Base-by-base conservation (phyloP, 139 green algal genomes). In the Yamagishiella unicocca region DNA sequence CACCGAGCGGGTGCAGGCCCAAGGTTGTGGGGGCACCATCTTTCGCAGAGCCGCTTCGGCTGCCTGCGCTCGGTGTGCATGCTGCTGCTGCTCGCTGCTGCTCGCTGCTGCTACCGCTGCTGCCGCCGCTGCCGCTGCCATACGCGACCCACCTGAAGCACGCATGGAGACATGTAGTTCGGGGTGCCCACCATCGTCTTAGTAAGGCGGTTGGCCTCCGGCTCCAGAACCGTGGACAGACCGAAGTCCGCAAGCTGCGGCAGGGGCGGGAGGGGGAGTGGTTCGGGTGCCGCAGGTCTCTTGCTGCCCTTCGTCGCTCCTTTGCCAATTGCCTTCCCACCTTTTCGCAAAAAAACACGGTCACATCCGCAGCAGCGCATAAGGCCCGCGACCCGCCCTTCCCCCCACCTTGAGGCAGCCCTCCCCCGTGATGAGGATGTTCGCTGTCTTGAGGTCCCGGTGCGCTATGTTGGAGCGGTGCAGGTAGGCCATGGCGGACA, bases 391-490 rank as follows among this genome's bases (percentile, higher is more conserved):
- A 17, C 50, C 55, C 55, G 5, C 55, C 62, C 62, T 42, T 42
- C 62, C 29, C 62, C 78, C 40, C 42, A 86, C 80, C 80, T 86
- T 89, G 62, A 91, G 88, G 66, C 79, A 82, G 38, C 83, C 83
- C 38, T 79, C 77, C n/a, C 68, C 81, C 0, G 78, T 82, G 42
- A 92, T 58, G 27, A 92, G 88, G 27, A 92, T 54, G 66, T 92
- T 92, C 35, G 77, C 74, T 40, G 50, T 84, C 68, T 92, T 92
- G 38, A 92, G 38, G 77, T 92, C 88, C 5, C 88, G 83, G 43
- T 92, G 88, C 17, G 53, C 78, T 38, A 92, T 89, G 83, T 43
- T 33, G 67, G 61, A 87, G n/a, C 50, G 37, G 80, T 92, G 88
- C 42, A 92, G 77, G 54, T 90, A 89, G 27, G 55, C 68, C 35